Evolutionary conservation across 2,329 filamentous ascomycete genomes (phyloP).

Genomic region (Aquanectria penicillioides): DNA sequence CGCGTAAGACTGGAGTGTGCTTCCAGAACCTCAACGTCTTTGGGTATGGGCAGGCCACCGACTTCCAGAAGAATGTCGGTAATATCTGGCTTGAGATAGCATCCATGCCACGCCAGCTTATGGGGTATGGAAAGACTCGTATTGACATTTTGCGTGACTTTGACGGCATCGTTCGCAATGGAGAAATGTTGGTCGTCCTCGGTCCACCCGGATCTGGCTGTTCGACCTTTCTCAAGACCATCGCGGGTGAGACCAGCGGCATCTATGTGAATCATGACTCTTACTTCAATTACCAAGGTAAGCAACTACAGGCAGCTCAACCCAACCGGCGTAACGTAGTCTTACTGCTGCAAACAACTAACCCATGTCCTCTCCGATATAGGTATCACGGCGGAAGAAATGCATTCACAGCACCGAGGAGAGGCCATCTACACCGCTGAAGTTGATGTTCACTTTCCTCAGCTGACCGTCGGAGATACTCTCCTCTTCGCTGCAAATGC

Average conservation of each 20-base stretch:
- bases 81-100: conserved; percentile 65
- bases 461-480: conserved; percentile 79
- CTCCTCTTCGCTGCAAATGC: conserved; percentile 78
- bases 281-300: conserved; percentile 82
- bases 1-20: conserved; percentile 61
- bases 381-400: conserved; percentile 36
- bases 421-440: conserved; percentile 87
- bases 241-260: conserved; percentile 82
- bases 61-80: conserved; percentile 73
- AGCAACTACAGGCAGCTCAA: conserved; percentile 1
- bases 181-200: conserved; percentile 78
- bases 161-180: conserved; percentile 71
- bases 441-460: conserved; percentile 81
- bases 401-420: conserved; percentile 60
- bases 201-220: conserved; percentile 77
- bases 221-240: conserved; percentile 82
- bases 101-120: conserved; percentile 55
- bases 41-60: conserved; percentile 73
- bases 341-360: background rate
- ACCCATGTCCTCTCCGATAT: conserved; percentile 6
- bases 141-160: conserved; percentile 74
- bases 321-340: background rate
- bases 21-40: conserved; percentile 73
- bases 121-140: conserved; percentile 63
- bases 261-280: conserved; percentile 74